Conservation (phyloP, 75 land plant genomes). For the Cryptomeria japonica region DNA sequence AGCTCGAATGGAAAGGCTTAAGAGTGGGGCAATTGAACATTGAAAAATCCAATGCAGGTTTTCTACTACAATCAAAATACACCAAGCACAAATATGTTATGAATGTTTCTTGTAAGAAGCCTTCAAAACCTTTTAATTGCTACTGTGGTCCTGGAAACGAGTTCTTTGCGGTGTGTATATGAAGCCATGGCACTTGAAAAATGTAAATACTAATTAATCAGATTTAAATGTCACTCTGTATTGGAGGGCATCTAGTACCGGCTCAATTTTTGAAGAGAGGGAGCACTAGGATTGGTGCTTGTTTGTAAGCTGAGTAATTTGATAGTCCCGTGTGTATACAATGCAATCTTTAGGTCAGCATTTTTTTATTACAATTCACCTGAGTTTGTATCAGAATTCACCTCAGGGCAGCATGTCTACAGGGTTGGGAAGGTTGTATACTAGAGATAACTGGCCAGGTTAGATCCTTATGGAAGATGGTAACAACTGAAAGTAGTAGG, state of each 20-base stretch:
- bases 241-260: not conserved
- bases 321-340: not conserved
- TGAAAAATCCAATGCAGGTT: not conserved
- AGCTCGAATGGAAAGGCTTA: slow-evolving; percentile 98
- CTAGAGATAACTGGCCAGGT: no score
- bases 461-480: no score
- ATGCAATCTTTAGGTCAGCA: not conserved
- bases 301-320: slow-evolving; percentile 9
- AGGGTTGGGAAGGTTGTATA: not conserved
- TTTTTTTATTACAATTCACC: not conserved
- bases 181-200: not conserved
- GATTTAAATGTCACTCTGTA: not conserved
- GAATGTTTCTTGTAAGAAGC: slow-evolving; percentile 5
- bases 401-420: not conserved
- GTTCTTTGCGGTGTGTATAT: not conserved
- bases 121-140: not conserved
- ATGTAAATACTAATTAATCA: slow-evolving; percentile 8
- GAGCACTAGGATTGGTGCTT: slow-evolving; percentile 14
- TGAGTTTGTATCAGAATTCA: not conserved
- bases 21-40: slow-evolving; percentile 68
- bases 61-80: not conserved
- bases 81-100: not conserved
- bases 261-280: not conserved
- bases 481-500: no score
- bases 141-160: not conserved